These are phyloP conservation scores for Aschersonia sp. DNA, from an alignment of 2,329 filamentous ascomycete species.

Conservation along the genomic window DNA sequence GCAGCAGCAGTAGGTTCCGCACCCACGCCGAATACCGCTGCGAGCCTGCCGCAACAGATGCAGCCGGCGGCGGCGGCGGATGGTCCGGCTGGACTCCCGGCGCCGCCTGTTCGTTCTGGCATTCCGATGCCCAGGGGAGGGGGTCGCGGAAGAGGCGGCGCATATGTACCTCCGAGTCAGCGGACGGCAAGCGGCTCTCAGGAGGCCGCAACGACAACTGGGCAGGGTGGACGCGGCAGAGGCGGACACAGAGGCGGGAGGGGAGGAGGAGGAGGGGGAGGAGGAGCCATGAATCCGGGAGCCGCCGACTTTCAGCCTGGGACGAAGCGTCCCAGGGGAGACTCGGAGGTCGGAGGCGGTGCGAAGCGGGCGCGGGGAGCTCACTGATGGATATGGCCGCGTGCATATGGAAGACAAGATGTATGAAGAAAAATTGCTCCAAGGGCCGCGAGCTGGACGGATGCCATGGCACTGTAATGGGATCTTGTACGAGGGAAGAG, in stretches of 20 bases:
- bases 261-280: conserved; percentile 29
- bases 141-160: conserved; percentile 22
- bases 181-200: conserved; percentile 19
- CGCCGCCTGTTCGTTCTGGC: conserved; percentile 14
- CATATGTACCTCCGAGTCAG: conserved; percentile 22
- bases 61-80: background rate
- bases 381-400: conserved; percentile 11
- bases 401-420: no score
- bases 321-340: conserved; percentile 41
- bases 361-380: conserved; percentile 27
- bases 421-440: no score
- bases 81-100: conserved; percentile 2
- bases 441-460: no score
- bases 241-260: conserved; percentile 27
- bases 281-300: conserved; percentile 31
- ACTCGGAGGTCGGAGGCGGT: conserved; percentile 26
- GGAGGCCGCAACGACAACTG: conserved; percentile 14
- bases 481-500: no score
- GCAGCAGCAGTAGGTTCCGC: no score
- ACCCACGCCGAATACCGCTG: no score
- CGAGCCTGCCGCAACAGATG: no score
- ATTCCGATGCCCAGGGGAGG: conserved; percentile 28
- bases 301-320: conserved; percentile 43
- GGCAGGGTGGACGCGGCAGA: conserved; percentile 20
- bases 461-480: no score